phyloP scores from a whole-genome alignment of 306 rosid species.

The Sesbania bispinosa region DNA sequence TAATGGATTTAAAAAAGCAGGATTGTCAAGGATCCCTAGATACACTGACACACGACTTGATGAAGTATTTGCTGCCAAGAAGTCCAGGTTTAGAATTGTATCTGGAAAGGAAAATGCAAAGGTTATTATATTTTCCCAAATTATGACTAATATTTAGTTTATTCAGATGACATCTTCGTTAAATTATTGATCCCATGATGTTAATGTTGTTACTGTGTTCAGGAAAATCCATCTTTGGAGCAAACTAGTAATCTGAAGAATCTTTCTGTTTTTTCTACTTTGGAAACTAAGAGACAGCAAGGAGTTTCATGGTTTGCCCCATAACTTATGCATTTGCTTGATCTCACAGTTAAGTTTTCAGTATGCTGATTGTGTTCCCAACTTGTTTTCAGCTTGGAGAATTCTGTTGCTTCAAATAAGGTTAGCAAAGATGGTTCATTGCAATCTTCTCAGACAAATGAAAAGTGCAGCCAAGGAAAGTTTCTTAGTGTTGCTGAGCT shows the following conservation, averaged over 20 bases:
- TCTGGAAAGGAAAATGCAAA: constrained; percentile 72
- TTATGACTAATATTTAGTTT: background rate
- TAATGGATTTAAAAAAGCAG: constrained; percentile 45
- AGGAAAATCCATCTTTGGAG: constrained; percentile 61
- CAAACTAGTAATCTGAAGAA: constrained; percentile 46
- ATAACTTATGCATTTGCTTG: constrained; percentile 5
- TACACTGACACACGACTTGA: constrained; percentile 63
- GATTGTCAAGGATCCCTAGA: constrained; percentile 46
- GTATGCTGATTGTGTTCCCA: constrained; percentile 14
- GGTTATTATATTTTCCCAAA: constrained; percentile 42
- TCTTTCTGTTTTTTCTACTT: constrained; percentile 41
- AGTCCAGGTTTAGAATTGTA: constrained; percentile 39
- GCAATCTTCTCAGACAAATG: constrained; percentile 45
- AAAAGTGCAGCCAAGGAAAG: constrained; percentile 54
- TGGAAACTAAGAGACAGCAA: constrained; percentile 42
- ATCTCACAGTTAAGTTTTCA: background rate
- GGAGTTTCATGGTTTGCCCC: constrained; percentile 48
- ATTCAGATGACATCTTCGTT: background rate
- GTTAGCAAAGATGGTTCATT: constrained; percentile 21
- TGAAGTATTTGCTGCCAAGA: constrained; percentile 66
- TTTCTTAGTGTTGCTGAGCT: constrained; percentile 82
- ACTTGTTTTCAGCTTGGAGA: constrained; percentile 47
- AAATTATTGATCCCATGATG: constrained; percentile 7
- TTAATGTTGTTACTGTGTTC: constrained; percentile 1
- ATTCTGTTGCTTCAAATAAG: constrained; percentile 33